Evolutionary conservation across 1,284 basidiomycete genomes (phyloP).

Genomic region (Melanopsichium pennsylvanicum): DNA sequence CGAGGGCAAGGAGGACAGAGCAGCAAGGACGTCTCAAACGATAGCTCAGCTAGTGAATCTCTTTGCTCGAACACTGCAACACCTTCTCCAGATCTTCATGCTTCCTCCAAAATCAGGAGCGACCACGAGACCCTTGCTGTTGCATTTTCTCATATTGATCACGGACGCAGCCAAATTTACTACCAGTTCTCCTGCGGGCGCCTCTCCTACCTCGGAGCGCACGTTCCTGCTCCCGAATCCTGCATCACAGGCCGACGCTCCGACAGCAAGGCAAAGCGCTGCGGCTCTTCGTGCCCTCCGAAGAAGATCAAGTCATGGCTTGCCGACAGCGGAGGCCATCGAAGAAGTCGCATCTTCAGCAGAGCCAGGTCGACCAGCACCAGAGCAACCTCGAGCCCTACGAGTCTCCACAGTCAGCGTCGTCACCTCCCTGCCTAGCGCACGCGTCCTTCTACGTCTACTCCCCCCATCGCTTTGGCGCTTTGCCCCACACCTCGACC

Average conservation of each 20-base stretch:
- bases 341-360: background rate
- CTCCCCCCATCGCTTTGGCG: constrained; percentile 21
- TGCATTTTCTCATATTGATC: constrained; percentile 17
- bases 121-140: constrained; percentile 3
- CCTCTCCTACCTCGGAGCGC: constrained; percentile 18
- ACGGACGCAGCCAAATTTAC: constrained; percentile 13
- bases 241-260: background rate
- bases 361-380: background rate
- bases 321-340: constrained; percentile 2
- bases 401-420: constrained; percentile 32
- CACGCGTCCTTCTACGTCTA: constrained; percentile 31
- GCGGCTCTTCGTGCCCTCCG: constrained; percentile 24
- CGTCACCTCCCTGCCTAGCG: constrained; percentile 29
- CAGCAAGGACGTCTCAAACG: constrained; percentile 18
- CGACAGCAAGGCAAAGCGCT: constrained; percentile 13
- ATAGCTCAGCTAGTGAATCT: constrained; percentile 25
- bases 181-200: background rate
- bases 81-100: constrained; percentile 27
- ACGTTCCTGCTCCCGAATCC: constrained; percentile 5
- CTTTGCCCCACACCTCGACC: constrained; percentile 26
- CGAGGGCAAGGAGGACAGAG: constrained; percentile 1
- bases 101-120: constrained; percentile 7
- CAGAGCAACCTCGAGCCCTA: background rate
- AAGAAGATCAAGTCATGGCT: constrained; percentile 27
- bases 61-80: constrained; percentile 37